A percentile compares a stretch with the other conserved stretches of the same genome.
Evolutionary conservation across 2,329 filamentous ascomycete genomes (phyloP).

Genomic region (Mycocentrospora acerina): DNA sequence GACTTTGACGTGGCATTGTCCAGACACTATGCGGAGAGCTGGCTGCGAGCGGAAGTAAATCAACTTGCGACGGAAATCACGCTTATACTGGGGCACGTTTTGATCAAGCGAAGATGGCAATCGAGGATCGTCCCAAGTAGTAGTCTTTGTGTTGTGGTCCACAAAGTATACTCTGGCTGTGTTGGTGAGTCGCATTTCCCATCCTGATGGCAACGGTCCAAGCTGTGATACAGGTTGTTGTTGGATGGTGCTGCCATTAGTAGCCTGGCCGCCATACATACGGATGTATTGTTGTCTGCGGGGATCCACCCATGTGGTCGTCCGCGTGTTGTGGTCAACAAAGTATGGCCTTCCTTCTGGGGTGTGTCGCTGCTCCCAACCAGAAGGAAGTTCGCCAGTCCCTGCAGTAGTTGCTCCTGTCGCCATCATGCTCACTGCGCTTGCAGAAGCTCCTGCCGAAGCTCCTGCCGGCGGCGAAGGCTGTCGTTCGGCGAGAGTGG

Average conservation of each 20-base stretch:
- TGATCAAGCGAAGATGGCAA: constrained; percentile 95
- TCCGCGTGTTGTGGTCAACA: constrained; percentile 97
- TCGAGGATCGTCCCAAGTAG: constrained; percentile 96
- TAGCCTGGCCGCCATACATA: constrained; percentile 91
- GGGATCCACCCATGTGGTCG: constrained; percentile 97
- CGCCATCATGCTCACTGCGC: constrained; percentile 82
- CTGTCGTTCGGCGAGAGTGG: constrained; percentile 64
- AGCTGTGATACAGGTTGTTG: constrained; percentile 97
- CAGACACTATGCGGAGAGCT: constrained; percentile 89
- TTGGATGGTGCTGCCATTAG: constrained; percentile 78
- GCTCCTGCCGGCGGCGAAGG: constrained; percentile 34
- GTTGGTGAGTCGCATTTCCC: constrained; percentile 99
- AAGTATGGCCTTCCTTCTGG: constrained; percentile 95
- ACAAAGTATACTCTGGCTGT: constrained; percentile 98
- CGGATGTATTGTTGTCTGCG: constrained; percentile 96
- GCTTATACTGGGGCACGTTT: constrained; percentile 98
- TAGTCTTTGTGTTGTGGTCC: constrained; percentile 99
- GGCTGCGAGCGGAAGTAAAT: constrained; percentile 99
- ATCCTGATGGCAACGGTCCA: constrained; percentile 90
- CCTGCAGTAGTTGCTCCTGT: constrained; percentile 93
- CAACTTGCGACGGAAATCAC: constrained; percentile 94
- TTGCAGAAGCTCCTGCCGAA: constrained; percentile 43
- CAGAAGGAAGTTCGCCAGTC: constrained; percentile 88
- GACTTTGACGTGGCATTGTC: constrained; percentile 98
- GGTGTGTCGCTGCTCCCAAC: constrained; percentile 95